Evolutionary conservation across 2,329 filamentous ascomycete species (phyloP), one percentile per base, ranked within the genome.

Genomic region (Cladosporium sp.): DNA sequence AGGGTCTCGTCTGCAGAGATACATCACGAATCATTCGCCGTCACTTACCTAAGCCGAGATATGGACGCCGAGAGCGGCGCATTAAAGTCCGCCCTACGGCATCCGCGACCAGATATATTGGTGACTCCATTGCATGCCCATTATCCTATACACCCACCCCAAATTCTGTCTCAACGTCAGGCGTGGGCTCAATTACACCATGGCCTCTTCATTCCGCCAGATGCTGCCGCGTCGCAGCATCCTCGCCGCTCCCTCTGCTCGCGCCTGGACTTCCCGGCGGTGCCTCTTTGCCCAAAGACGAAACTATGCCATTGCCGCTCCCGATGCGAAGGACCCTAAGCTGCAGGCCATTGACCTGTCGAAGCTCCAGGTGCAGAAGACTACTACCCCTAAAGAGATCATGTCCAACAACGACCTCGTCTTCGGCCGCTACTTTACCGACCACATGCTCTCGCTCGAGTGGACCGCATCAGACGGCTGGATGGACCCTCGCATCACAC

Each of bases 391-490:
- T 10, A 94, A 93, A 75, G 73, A 82, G 28, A 79, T 93, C 56
- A 80, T 82, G 61, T 86, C 91, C 55, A 84, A 89, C 13, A 83
- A 93, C 71, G 86, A 95, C 62, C 85, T 99, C 56, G 80, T 97
- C 62, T 99, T 99, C 74, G 94, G 94, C 62, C 84, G 84, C 64
- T 88, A 86, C 50, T 99, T 99, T 75, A 96, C 94, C 68, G 94
- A 99, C 78, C 94, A 97, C 78, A 97, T 99, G 93, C 86, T 97
- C 69, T 87, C 88, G 59, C 83, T 96, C 66, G 91, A 97, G 80
- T 99, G 94, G 94, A 93, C 89, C 56, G 84, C 91, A 60, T 78
- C 83, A 49, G 80, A 89, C 64, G 94, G 92, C 73, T 97, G 94
- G 94, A 77, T 88, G 40, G 77, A 86, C 13, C 90, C 93, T 58